Evolutionary conservation across 352 stramenopile species (phyloP).

Genomic region (Phytophthora foliorum): DNA sequence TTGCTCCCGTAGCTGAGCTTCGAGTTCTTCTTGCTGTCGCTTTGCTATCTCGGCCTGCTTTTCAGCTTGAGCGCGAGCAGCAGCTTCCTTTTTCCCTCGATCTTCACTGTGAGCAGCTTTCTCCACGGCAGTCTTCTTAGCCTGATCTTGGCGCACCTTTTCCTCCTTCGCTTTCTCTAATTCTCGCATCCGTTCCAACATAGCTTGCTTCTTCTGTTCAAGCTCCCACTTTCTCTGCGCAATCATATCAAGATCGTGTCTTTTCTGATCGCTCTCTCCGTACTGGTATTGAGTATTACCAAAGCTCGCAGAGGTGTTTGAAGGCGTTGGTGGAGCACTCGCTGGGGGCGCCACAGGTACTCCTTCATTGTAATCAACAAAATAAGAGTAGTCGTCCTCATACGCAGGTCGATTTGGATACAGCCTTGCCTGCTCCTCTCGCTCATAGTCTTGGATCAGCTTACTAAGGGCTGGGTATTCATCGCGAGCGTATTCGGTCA

Average conservation of each 20-base stretch:
- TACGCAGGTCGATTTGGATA: constrained; percentile 69
- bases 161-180: constrained; percentile 64
- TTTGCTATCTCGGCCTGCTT: constrained; percentile 46
- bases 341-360: not conserved
- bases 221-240: constrained; percentile 64
- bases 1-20: constrained; percentile 43
- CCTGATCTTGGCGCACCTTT: constrained; percentile 48
- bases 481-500: constrained; percentile 80
- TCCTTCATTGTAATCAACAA: constrained; percentile 59
- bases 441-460: constrained; percentile 73
- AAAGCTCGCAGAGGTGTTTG: constrained; percentile 2
- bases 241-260: constrained; percentile 67
- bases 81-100: constrained; percentile 30
- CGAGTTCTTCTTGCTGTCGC: constrained; percentile 43
- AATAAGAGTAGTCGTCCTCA: constrained; percentile 80
- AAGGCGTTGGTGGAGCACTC: constrained; percentile 3
- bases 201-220: constrained; percentile 63
- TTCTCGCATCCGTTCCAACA: constrained; percentile 59
- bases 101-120: constrained; percentile 34
- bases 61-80: constrained; percentile 42
- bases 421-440: constrained; percentile 59
- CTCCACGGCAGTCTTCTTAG: constrained; percentile 48
- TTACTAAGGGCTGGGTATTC: constrained; percentile 83
- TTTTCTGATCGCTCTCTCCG: constrained; percentile 34
- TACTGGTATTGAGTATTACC: constrained; percentile 9